phyloP scores from a whole-genome alignment of 169 alveolate species.

The Plasmodium relictum region DNA sequence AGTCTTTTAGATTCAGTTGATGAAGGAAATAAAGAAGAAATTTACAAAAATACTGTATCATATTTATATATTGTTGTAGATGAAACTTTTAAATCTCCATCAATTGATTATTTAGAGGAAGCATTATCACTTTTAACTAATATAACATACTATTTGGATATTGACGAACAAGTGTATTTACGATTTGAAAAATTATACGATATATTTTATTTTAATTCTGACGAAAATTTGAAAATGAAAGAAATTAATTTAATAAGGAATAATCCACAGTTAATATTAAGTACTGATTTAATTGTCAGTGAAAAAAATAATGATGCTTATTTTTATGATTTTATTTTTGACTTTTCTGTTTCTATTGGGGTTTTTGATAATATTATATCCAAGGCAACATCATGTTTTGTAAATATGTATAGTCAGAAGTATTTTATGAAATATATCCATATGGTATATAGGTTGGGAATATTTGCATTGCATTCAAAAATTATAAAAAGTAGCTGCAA shows the following conservation, averaged over 20 bases:
- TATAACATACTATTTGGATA: slow-evolving; percentile 58
- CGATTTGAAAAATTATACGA: slow-evolving; percentile 73
- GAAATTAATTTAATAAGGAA: slow-evolving; percentile 37
- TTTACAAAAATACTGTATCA: slow-evolving; percentile 48
- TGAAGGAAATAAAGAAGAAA: slow-evolving; percentile 54
- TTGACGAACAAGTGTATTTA: slow-evolving; percentile 58
- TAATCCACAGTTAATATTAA: slow-evolving; percentile 50
- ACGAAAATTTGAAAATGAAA: slow-evolving; percentile 38
- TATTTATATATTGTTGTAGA: slow-evolving; percentile 62
- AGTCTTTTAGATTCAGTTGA: slow-evolving; percentile 68
- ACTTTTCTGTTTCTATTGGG: slow-evolving; percentile 52
- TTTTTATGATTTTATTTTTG: slow-evolving; percentile 63
- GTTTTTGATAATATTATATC: slow-evolving; percentile 69
- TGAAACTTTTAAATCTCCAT: slow-evolving; percentile 74
- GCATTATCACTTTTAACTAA: slow-evolving; percentile 62
- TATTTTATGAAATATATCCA: slow-evolving; percentile 65
- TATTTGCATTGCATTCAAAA: slow-evolving; percentile 71
- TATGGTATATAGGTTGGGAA: slow-evolving; percentile 66
- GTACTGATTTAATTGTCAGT: slow-evolving; percentile 33
- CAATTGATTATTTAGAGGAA: slow-evolving; percentile 68
- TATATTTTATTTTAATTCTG: slow-evolving; percentile 69
- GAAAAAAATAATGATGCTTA: slow-evolving; percentile 64
- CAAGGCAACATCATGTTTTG: slow-evolving; percentile 41
- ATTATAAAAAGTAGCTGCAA: slow-evolving; percentile 53
- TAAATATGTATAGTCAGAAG: slow-evolving; percentile 49